Percentiles rank a stretch among this genome's conserved stretches.
These are phyloP conservation scores for Penicillium freii DNA, from an alignment of 2,329 filamentous ascomycete species.

Conservation along the genomic window DNA sequence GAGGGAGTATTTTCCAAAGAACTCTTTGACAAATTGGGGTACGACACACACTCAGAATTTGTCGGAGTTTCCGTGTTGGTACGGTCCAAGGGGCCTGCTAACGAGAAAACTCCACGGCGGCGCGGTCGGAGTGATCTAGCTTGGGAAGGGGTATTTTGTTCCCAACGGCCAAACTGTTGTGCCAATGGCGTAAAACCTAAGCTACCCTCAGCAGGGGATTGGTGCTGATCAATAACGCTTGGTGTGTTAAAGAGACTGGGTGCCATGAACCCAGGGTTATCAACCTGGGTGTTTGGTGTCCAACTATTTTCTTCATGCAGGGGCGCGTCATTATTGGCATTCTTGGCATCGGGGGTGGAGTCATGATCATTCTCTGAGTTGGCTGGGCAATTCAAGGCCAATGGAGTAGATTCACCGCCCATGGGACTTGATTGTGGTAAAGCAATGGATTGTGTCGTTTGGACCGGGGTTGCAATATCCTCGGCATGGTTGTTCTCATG, in stretches of 20 bases:
- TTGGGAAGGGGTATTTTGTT: constrained; percentile 56
- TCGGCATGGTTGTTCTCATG: constrained; percentile 8
- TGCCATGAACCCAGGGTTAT: constrained; percentile 13
- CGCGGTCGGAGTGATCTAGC: constrained; percentile 27
- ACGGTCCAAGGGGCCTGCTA: constrained; percentile 27
- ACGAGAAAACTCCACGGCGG: constrained; percentile 38
- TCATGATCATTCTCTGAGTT: constrained; percentile 18
- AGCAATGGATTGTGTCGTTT: constrained; percentile 13
- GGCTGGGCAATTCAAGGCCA: constrained; percentile 4
- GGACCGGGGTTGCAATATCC: constrained; percentile 16
- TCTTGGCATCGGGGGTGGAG: constrained; percentile 20
- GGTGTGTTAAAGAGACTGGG: constrained; percentile 18
- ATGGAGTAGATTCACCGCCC: constrained; percentile 2
- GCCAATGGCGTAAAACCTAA: constrained; percentile 65
- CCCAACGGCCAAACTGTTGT: constrained; percentile 62
- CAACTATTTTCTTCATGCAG: constrained; percentile 12
- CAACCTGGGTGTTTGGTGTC: constrained; percentile 11
- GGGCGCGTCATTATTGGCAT: constrained; percentile 24
- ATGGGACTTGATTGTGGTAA: constrained; percentile 25
- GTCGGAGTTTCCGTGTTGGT: constrained; percentile 2
- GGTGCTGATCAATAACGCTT: constrained; percentile 8
- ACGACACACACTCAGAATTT: constrained; percentile 18
- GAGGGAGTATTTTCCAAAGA: constrained; percentile 20
- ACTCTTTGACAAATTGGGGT: constrained; percentile 23
- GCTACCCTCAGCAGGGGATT: constrained; percentile 26